phyloP scores from a whole-genome alignment of 768 basidiomycete species.

The Agrocybe praecox region DNA sequence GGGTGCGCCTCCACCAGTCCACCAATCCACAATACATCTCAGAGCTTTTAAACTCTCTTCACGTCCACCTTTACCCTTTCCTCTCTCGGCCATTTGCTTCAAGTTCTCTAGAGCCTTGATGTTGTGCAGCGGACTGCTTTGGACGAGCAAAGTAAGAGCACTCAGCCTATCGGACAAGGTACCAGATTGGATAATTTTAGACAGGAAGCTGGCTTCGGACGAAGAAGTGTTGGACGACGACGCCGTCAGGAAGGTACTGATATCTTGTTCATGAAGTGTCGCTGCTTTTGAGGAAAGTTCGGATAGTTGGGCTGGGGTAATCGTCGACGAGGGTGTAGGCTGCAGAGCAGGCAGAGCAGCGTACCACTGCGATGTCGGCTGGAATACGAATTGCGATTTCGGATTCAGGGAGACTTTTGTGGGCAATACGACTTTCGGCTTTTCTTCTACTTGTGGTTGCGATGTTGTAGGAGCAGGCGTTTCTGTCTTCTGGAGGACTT shows the following conservation, averaged over 20 bases:
- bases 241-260: conserved; percentile 48
- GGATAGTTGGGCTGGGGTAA: conserved; percentile 46
- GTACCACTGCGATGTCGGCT: conserved; percentile 60
- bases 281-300: conserved; percentile 49
- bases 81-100: conserved; percentile 73
- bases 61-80: conserved; percentile 85
- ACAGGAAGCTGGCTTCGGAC: conserved; percentile 81
- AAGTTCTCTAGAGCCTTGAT: conserved; percentile 77
- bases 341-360: conserved; percentile 42
- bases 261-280: conserved; percentile 44
- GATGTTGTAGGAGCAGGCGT: conserved; percentile 1
- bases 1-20: conserved; percentile 93
- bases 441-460: conserved; percentile 6
- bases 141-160: conserved; percentile 87
- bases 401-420: conserved; percentile 36
- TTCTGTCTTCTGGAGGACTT: conserved; percentile 15
- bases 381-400: conserved; percentile 40
- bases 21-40: conserved; percentile 95
- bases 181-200: conserved; percentile 83
- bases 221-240: conserved; percentile 60
- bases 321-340: conserved; percentile 25
- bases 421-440: conserved; percentile 28
- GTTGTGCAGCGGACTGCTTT: conserved; percentile 87
- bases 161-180: conserved; percentile 92
- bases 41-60: conserved; percentile 91